These are phyloP conservation scores for Saturnispora galanensis DNA, from an alignment of 805 yeast genomes.

Conservation along the genomic window DNA sequence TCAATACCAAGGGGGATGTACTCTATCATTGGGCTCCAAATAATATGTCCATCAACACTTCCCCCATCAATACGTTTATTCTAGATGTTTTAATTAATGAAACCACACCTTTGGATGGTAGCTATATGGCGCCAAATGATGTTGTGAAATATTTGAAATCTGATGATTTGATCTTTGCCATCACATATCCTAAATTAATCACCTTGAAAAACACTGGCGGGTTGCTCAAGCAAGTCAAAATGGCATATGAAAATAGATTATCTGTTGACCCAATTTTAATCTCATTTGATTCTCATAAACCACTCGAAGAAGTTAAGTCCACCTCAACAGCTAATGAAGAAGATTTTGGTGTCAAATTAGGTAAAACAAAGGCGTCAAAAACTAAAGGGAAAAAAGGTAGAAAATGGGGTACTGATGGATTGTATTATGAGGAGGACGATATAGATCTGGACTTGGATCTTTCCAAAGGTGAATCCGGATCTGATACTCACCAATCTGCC, in stretches of 20 bases:
- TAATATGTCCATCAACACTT: not conserved
- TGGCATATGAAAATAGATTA: conserved; percentile 15
- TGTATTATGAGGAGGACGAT: conserved; percentile 33
- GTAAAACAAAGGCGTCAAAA: conserved; percentile 1
- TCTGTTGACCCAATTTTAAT: not conserved
- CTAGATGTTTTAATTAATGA: conserved; percentile 39
- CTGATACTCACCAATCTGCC: conserved; percentile 15
- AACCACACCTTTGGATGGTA: conserved; percentile 19
- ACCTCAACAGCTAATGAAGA: conserved; percentile 11
- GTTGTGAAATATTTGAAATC: not conserved
- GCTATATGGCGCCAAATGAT: conserved; percentile 9
- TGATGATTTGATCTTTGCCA: conserved; percentile 29
- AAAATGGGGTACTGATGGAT: conserved; percentile 61
- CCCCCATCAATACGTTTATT: conserved; percentile 32
- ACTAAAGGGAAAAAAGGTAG: conserved; percentile 33
- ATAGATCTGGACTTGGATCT: conserved; percentile 39
- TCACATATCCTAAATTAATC: conserved; percentile 32
- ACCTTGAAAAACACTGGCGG: conserved; percentile 23
- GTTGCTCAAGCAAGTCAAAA: conserved; percentile 19
- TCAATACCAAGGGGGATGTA: conserved; percentile 3
- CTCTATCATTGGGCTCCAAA: not conserved
- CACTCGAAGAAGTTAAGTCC: conserved; percentile 16
- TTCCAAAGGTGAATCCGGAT: conserved; percentile 27
- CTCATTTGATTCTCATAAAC: conserved; percentile 1
- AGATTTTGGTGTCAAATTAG: conserved; percentile 19